phyloP scores from a whole-genome alignment of 2,329 filamentous ascomycete species.

The Endocalyx cinctus region DNA sequence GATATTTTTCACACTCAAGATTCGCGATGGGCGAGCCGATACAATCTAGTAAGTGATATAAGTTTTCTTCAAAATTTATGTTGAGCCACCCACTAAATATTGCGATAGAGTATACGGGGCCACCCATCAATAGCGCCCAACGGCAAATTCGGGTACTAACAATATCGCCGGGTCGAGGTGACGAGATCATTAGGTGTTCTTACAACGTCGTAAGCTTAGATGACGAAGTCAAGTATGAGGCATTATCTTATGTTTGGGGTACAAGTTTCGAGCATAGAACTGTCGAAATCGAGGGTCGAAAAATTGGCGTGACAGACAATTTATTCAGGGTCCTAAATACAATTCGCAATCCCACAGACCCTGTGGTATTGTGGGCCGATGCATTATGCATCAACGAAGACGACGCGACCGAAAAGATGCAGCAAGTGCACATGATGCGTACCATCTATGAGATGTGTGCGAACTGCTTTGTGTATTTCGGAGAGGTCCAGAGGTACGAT shows the following conservation, averaged over 20 bases:
- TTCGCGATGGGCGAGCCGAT: too few species aligned
- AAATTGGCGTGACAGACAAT: constrained; percentile 9
- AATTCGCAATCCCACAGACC: constrained; percentile 6
- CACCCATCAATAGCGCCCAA: constrained; percentile 8
- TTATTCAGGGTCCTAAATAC: constrained; percentile 7
- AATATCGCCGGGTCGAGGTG: constrained; percentile 5
- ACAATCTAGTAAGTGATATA: too few species aligned
- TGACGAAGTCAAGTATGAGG: constrained; percentile 6
- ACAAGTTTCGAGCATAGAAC: background rate
- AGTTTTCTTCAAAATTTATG: too few species aligned
- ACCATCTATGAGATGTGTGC: constrained; percentile 14
- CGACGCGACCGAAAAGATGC: constrained; percentile 16
- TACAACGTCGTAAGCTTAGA: constrained; percentile 5
- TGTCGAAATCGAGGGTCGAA: constrained; percentile 5
- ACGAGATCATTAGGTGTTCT: constrained; percentile 7
- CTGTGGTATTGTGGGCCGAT: constrained; percentile 16
- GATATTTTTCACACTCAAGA: too few species aligned
- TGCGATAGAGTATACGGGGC: constrained; percentile 4
- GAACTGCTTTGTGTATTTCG: constrained; percentile 11
- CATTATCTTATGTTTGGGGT: constrained; percentile 15
- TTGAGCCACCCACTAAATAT: background rate
- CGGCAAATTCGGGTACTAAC: constrained; percentile 11
- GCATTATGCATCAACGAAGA: constrained; percentile 24
- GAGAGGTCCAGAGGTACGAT: constrained; percentile 3
- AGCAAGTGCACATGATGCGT: constrained; percentile 21